Base-by-base conservation (phyloP, 2,329 filamentous ascomycete species). In the Penicillium janthinellum region DNA sequence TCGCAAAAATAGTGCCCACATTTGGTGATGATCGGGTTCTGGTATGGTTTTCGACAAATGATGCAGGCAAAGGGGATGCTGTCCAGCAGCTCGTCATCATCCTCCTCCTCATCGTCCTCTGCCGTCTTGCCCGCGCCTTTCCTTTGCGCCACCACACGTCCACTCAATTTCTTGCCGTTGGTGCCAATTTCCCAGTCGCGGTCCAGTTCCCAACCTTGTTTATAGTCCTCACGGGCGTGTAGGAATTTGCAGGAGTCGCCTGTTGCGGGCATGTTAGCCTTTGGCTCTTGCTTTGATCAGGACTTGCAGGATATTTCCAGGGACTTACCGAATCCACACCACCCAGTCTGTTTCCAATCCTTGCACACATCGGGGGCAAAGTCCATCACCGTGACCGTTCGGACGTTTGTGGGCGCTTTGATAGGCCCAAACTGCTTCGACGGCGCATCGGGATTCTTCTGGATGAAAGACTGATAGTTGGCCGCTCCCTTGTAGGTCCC, bases 1-100 rank as follows among this genome's bases (percentile, higher is more conserved):
- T 97, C 90, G 73, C 95, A 99, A 72, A 98, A 98, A 75, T 98
- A 98, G 75, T 99, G 95, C 0, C 92, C 90, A 67, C 95, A 99
- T 65, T 92, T 90, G 12, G 95, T 98, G 25, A 94, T 81, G 12
- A 98, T 85, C 0, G 95, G 94, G 58, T 86, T 83, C 69, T 87
- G 89, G 77, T 96, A 97, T 1, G 87, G 77, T 39, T 87, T 84
- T 69, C 88, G 87, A 81, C 93, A 97, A 62, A 96, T 91, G 64
- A 96, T 86, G 75, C 93, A 97, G 1, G 87, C 90, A 72, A 96
- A 96, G 0, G 93, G 93, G 22, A 96, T 96, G 69, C 88, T 90
- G 72, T 93, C 88, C 53, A 96, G 78, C 72, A 94, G 78, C 20
- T 86, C 88, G 47, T 90, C 86, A 53, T 94, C 90, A 0, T 86